A percentile compares a stretch with the other conserved stretches of the same genome.
Evolutionary conservation across 768 basidiomycete genomes (phyloP).

Genomic region (Boletus rex-veris): DNA sequence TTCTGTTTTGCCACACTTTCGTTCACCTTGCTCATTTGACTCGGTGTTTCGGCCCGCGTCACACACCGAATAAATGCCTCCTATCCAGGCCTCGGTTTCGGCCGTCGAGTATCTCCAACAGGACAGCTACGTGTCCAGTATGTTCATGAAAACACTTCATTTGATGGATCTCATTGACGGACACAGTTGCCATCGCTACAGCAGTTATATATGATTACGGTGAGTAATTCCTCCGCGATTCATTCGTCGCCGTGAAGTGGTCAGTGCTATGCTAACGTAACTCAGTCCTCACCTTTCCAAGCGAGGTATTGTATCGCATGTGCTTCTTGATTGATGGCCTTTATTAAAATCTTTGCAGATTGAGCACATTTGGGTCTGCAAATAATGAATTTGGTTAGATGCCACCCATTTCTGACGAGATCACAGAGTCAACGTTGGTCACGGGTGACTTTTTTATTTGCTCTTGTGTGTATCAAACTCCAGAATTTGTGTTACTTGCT

Average conservation of each 20-base stretch:
- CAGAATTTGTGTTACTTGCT: neutral
- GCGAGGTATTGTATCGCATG: conserved; percentile 1
- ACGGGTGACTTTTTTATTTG: conserved; percentile 6
- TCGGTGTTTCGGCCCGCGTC: too few species aligned
- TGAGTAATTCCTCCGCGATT: neutral
- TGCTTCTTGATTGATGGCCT: neutral
- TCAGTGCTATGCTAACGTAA: neutral
- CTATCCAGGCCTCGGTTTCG: too few species aligned
- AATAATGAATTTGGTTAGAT: neutral
- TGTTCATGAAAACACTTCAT: neutral
- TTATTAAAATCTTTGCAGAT: neutral
- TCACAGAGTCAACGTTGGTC: conserved; percentile 7
- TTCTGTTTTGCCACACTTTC: too few species aligned
- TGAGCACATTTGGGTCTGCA: conserved; percentile 14
- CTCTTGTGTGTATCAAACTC: conserved; percentile 5
- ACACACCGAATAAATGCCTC: too few species aligned
- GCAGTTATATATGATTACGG: conserved; percentile 2
- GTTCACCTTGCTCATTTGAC: too few species aligned
- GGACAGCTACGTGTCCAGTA: neutral
- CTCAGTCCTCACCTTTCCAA: conserved; percentile 7
- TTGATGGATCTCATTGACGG: neutral
- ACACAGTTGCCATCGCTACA: neutral
- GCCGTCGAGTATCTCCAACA: neutral
- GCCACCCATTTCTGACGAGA: neutral
- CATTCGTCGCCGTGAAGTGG: neutral